These are phyloP conservation scores for Tulasnella sp. DNA, from an alignment of 768 basidiomycete genomes.

Conservation along the genomic window DNA sequence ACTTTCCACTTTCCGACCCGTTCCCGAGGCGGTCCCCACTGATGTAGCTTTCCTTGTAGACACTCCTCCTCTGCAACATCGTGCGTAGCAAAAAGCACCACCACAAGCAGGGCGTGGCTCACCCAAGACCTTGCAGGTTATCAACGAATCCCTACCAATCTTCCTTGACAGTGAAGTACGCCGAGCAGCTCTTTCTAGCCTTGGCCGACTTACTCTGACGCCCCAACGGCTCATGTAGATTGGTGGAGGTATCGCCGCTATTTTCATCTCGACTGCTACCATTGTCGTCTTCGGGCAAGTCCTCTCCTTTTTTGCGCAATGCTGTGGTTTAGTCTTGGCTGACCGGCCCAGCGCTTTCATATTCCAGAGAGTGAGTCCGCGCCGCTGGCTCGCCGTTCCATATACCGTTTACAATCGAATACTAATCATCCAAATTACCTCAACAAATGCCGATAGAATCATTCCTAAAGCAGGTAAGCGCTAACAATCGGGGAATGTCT, in stretches of 20 bases:
- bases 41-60: conserved; percentile 41
- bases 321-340: neutral
- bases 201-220: neutral
- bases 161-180: conserved; percentile 28
- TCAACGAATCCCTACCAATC: conserved; percentile 28
- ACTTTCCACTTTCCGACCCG: too few species aligned
- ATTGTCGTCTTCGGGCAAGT: conserved; percentile 78
- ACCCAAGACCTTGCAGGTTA: conserved; percentile 9
- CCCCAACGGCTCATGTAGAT: conserved; percentile 21
- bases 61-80: conserved; percentile 83
- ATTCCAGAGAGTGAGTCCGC: conserved; percentile 41
- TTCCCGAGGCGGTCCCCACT: neutral
- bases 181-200: neutral
- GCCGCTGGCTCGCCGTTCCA: conserved; percentile 2
- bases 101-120: neutral
- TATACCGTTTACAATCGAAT: neutral
- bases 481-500: neutral
- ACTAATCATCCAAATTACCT: conserved; percentile 28
- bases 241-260: conserved; percentile 29
- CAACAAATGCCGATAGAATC: conserved; percentile 46
- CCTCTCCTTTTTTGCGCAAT: neutral
- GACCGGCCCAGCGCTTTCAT: neutral
- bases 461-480: conserved; percentile 69
- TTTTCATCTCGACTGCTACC: conserved; percentile 29
- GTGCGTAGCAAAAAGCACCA: conserved; percentile 32